phyloP scores from a whole-genome alignment of 208 protist genomes.

The Phytomonas sp. region DNA sequence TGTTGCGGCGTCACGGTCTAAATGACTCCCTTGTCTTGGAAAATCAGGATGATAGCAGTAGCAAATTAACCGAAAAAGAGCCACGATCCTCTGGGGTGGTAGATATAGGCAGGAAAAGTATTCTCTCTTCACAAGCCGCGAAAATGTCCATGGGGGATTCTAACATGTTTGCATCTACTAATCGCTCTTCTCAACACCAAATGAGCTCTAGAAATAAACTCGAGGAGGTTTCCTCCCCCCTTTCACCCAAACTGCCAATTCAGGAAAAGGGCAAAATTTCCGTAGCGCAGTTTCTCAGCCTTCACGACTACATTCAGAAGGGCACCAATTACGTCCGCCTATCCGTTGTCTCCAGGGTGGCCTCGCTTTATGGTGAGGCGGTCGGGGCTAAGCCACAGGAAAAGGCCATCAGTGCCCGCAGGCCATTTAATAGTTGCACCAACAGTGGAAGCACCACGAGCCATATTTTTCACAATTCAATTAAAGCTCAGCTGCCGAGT shows the following conservation, averaged over 20 bases:
- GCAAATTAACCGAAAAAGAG: background rate
- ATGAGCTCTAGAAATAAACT: slow-evolving; percentile 9
- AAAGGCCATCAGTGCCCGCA: slow-evolving; percentile 1
- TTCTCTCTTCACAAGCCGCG: background rate
- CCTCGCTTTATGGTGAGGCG: slow-evolving; percentile 17
- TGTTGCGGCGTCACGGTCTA: background rate
- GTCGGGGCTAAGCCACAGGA: slow-evolving; percentile 6
- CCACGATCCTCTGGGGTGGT: background rate
- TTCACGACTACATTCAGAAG: slow-evolving; percentile 40
- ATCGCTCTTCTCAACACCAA: slow-evolving; percentile 3
- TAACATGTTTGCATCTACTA: background rate
- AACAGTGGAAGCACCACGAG: background rate
- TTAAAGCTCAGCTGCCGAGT: background rate
- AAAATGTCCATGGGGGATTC: slow-evolving; percentile 1
- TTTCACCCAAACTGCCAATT: background rate
- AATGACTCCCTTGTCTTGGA: background rate
- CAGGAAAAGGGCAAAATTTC: background rate
- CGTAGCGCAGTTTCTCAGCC: slow-evolving; percentile 30
- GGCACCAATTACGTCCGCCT: slow-evolving; percentile 51
- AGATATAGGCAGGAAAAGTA: background rate
- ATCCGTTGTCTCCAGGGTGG: slow-evolving; percentile 31
- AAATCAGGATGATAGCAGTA: background rate
- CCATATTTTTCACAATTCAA: background rate
- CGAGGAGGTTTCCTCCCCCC: background rate
- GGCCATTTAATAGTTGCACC: background rate